Base-by-base conservation (phyloP, 495 filamentous ascomycete species). In the Talaromyces wortmannii region DNA sequence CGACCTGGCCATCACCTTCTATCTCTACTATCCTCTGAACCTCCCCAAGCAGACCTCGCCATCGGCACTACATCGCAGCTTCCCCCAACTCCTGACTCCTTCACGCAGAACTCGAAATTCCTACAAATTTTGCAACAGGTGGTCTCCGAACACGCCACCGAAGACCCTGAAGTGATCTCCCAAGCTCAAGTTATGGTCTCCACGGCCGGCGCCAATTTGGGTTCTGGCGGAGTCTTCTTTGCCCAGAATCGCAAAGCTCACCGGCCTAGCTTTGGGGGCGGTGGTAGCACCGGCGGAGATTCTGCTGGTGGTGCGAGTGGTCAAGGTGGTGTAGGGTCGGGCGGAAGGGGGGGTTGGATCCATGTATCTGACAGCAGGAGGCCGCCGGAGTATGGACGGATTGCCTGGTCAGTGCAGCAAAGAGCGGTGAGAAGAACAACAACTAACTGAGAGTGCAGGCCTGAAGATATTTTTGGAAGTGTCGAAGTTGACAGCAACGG, bases 391-490 rank as follows among this genome's bases (percentile, higher is more conserved):
- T 98, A 81, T 74, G 94, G 94, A 0, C 69, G 94, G 50, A 95
- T 96, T 62, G 88, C 92, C 46, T 89, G 87, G 80, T 76, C 58
- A 50, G 60, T 42, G 33, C 50, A 29, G 23, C 29, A 3, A 55
- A 18, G 52, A 29, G 0, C 36, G 36, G 36, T 40, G 23, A 18
- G 0, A 5, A 43, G 29, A 7, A 30, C 16, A 17, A 36, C 6
- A 5, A 6, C 52, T 53, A 17, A 11, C 13, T 12, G 42, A n/a
- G 12, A 4, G 18, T 46, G 53, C 40, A 76, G 80, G 77, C 82
- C 83, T 0, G 92, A 95, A 69, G 90, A 97, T 72, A 97, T 97
- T 55, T 85, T 97, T 62, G 92, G 92, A 32, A 96, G 92, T 63
- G 76, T 96, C 48, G 86, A 94, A 65, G 89, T 96, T 8, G 86